Conservation (phyloP, 441 rosid species). For the Omphalea diandra region DNA sequence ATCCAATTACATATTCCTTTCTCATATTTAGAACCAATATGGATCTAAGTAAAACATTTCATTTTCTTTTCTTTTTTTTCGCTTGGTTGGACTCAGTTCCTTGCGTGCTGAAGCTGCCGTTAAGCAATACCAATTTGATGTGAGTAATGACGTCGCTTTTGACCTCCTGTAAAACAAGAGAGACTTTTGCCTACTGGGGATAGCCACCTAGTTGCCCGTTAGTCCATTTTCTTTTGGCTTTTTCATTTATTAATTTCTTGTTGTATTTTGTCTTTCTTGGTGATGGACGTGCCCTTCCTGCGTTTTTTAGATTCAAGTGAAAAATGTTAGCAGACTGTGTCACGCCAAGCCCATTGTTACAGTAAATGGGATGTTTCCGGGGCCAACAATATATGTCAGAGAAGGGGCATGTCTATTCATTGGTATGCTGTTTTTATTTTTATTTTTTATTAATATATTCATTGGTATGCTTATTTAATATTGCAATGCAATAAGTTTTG, state of each 20-base stretch:
- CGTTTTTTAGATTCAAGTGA: constrained; percentile 22
- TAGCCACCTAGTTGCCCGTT: no score
- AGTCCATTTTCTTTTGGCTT: background rate
- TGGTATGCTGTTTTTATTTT: no score
- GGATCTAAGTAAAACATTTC: constrained; percentile 9
- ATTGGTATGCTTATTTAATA: no score
- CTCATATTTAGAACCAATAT: background rate
- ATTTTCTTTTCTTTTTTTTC: constrained; percentile 19
- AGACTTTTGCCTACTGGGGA: no score
- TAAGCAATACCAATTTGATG: constrained; percentile 36
- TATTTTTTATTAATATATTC: background rate
- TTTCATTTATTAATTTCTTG: background rate
- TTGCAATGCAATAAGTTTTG: no score
- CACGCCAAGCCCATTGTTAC: constrained; percentile 29
- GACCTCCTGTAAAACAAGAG: no score
- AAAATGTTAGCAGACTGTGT: constrained; percentile 27
- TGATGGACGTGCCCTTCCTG: background rate
- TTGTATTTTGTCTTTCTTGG: background rate
- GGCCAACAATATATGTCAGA: constrained; percentile 21
- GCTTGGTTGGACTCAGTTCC: constrained; percentile 17
- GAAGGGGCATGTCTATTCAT: constrained; percentile 26
- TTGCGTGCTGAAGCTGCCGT: constrained; percentile 25
- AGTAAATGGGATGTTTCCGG: constrained; percentile 29
- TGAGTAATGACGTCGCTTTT: no score
- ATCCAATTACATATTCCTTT: background rate